Conservation (phyloP, 345 rosid genomes). For the Punica granatum region DNA sequence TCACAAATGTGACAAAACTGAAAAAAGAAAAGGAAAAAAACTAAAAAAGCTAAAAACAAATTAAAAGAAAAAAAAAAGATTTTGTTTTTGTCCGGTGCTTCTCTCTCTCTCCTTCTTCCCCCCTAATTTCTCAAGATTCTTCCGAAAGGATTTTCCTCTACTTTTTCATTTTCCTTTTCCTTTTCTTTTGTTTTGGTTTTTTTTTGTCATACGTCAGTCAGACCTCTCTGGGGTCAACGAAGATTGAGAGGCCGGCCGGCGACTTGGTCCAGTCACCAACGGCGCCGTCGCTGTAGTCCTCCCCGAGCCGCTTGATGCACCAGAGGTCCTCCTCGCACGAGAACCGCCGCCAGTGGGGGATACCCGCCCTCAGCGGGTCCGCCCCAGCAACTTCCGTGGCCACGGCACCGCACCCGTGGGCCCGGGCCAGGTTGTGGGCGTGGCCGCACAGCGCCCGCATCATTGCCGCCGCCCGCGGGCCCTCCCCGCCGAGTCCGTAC, state of each 20-base stretch:
- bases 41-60: not conserved
- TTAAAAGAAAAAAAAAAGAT: not conserved
- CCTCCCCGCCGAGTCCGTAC: constrained; percentile 94
- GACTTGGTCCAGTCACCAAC: constrained; percentile 93
- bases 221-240: constrained; percentile 95
- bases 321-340: constrained; percentile 80
- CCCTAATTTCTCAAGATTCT: not conserved
- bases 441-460: constrained; percentile 55
- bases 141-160: not conserved
- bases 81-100: not conserved
- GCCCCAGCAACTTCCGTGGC: constrained; percentile 69
- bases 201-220: constrained; percentile 9
- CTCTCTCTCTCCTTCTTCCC: not conserved
- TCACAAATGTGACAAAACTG: not conserved
- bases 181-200: not conserved
- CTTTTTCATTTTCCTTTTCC: not conserved
- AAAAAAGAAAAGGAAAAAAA: not conserved
- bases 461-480: constrained; percentile 55
- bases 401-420: constrained; percentile 59
- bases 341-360: constrained; percentile 76
- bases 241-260: constrained; percentile 67
- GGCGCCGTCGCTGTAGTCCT: constrained; percentile 69
- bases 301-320: constrained; percentile 86
- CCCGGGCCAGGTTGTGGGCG: constrained; percentile 83
- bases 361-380: constrained; percentile 40